Evolutionary conservation across 1,139 yeast species (phyloP), one percentile per base, ranked within the genome.

Genomic region (Blastobotrys buckinghamii): DNA sequence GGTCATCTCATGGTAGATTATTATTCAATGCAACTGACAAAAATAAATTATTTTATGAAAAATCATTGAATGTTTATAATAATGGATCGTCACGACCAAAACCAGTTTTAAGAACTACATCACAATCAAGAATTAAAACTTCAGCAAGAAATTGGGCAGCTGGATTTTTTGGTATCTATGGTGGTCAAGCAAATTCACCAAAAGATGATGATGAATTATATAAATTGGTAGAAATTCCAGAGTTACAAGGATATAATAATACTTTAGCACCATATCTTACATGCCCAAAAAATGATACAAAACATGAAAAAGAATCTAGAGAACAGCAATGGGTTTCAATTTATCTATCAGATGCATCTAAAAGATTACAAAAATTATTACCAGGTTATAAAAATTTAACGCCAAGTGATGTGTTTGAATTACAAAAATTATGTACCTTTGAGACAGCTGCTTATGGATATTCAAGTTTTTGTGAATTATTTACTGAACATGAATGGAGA

Each of bases 381-480:
- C 75, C 78, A 0, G 78, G 73, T 2, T 60, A 65, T 57, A 62
- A 57, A 20, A 56, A 63, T 52, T 53, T 75, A 49, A 66, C 71
- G 1, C 58, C 71, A 5, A 48, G 51, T 32, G 78, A 76, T 50
- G 72, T 67, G 15, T 63, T 60, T 47, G 64, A 63, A 27, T 53
- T 74, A 56, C 78, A 75, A 59, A 66, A 67, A 44, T 57, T 75
- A 55, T 76, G 80, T 58, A 75, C 76, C 8, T 76, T 70, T 57
- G 80, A 76, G 55, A 67, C 75, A 37, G 77, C 76, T 32, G 74
- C 76, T 9, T 70, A 64, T 51, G 79, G 78, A n/a, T 58, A 62
- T 35, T 73, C 78, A 29, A 68, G 69, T 20, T 73, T 76, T 58
- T 76, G 80, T 58, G 69, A 66, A 48, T 63, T 74, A 50, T 76